Percentiles rank a stretch among this genome's conserved stretches.
These are phyloP conservation scores for Sistotremastrum niveocremeum DNA, from an alignment of 768 basidiomycete genomes.

Conservation along the genomic window DNA sequence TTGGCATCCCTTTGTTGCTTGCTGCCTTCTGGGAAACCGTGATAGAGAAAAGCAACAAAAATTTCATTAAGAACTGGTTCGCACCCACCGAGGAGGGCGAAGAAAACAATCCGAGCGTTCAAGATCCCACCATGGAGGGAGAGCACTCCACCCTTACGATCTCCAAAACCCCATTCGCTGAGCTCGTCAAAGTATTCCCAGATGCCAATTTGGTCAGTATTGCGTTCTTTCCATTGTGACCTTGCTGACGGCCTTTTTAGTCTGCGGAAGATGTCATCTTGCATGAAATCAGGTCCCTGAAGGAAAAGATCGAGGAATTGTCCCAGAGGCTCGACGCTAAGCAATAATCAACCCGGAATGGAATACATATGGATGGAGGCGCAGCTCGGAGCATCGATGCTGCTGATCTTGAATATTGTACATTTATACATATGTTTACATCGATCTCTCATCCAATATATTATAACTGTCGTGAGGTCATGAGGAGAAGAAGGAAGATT, in stretches of 20 bases:
- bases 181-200: conserved; percentile 60
- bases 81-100: conserved; percentile 39
- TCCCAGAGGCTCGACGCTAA: conserved; percentile 20
- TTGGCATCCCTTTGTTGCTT: conserved; percentile 60
- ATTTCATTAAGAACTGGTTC: conserved; percentile 63
- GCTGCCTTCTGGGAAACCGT: conserved; percentile 71
- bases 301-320: conserved; percentile 26
- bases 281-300: conserved; percentile 46
- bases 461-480: not conserved
- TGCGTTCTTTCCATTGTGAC: conserved; percentile 1
- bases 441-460: not conserved
- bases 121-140: conserved; percentile 48
- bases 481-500: too few relatives aligned
- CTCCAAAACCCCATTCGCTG: conserved; percentile 53
- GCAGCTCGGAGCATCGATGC: too few relatives aligned
- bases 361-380: too few relatives aligned
- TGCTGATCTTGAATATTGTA: not conserved
- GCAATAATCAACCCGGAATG: too few relatives aligned
- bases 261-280: conserved; percentile 58
- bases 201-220: conserved; percentile 51
- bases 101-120: conserved; percentile 35
- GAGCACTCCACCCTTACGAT: conserved; percentile 46
- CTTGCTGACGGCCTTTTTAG: conserved; percentile 20
- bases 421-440: not conserved
- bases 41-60: conserved; percentile 30